A percentile compares a stretch with the other conserved stretches of the same genome.
phyloP scores from a whole-genome alignment of 208 protist species.

The Leptomonas pyrrhocoris region DNA sequence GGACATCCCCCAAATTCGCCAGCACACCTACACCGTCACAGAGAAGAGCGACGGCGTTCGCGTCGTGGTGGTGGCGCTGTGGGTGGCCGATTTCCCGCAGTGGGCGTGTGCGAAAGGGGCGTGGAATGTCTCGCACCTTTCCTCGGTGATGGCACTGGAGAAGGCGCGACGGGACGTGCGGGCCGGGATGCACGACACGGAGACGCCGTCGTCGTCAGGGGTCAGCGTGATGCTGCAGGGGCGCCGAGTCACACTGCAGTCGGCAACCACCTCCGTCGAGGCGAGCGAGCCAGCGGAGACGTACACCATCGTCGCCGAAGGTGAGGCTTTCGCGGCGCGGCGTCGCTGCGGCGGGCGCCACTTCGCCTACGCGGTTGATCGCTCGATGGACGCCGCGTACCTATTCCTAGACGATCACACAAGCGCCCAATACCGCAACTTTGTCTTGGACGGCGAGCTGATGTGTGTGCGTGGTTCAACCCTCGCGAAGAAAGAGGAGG shows the following conservation, averaged over 20 bases:
- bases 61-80: constrained; percentile 48
- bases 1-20: constrained; percentile 32
- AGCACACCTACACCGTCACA: constrained; percentile 59
- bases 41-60: constrained; percentile 87
- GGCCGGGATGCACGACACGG: too few relatives aligned
- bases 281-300: background rate
- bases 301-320: background rate
- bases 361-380: constrained; percentile 59
- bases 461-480: constrained; percentile 35
- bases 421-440: constrained; percentile 18
- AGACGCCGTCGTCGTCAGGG: background rate
- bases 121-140: constrained; percentile 11
- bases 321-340: background rate
- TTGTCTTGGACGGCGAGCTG: constrained; percentile 72
- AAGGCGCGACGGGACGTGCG: constrained; percentile 3
- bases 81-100: constrained; percentile 36
- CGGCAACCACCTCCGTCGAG: background rate
- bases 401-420: constrained; percentile 48
- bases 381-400: constrained; percentile 58
- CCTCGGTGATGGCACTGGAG: constrained; percentile 22
- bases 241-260: background rate
- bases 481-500: background rate
- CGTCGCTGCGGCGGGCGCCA: constrained; percentile 24
- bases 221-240: constrained; percentile 1
- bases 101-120: constrained; percentile 32